Evolutionary conservation across 345 rosid genomes (phyloP).

Genomic region (Kernera saxatilis): DNA sequence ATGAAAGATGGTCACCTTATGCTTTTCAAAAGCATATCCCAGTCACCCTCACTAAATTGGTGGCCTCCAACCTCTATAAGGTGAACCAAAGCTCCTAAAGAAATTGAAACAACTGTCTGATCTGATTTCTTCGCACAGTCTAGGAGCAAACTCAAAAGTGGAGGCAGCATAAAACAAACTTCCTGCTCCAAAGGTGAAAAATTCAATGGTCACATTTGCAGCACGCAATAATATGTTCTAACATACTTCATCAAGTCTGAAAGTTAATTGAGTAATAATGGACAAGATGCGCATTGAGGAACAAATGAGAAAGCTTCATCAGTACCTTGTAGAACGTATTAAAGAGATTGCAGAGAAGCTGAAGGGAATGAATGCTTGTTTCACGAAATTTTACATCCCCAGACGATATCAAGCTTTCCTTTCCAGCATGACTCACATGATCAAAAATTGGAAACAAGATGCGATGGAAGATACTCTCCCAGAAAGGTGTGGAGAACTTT

Average conservation of each 20-base stretch:
- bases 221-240: background rate
- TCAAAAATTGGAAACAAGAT: conserved; percentile 91
- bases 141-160: conserved; percentile 81
- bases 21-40: conserved; percentile 96
- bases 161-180: conserved; percentile 98
- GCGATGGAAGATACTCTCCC: conserved; percentile 94
- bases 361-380: conserved; percentile 82
- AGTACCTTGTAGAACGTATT: conserved; percentile 58
- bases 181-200: conserved; percentile 51
- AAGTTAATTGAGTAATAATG: conserved; percentile 1
- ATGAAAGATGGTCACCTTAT: conserved; percentile 56
- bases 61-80: conserved; percentile 99
- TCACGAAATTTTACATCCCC: conserved; percentile 84
- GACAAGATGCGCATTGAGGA: background rate
- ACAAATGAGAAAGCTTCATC: conserved; percentile 8
- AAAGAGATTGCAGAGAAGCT: conserved; percentile 91
- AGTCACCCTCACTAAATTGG: conserved; percentile 90
- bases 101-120: conserved; percentile 95
- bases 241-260: conserved; percentile 1
- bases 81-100: conserved; percentile 93
- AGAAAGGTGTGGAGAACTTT: conserved; percentile 74
- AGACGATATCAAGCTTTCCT: conserved; percentile 58
- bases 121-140: conserved; percentile 97
- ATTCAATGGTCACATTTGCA: conserved; percentile 1
- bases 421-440: conserved; percentile 85